Evolutionary conservation across 1,139 yeast genomes (phyloP), one percentile per base, ranked within the genome.

Genomic region (Yamadazyma aaseri): DNA sequence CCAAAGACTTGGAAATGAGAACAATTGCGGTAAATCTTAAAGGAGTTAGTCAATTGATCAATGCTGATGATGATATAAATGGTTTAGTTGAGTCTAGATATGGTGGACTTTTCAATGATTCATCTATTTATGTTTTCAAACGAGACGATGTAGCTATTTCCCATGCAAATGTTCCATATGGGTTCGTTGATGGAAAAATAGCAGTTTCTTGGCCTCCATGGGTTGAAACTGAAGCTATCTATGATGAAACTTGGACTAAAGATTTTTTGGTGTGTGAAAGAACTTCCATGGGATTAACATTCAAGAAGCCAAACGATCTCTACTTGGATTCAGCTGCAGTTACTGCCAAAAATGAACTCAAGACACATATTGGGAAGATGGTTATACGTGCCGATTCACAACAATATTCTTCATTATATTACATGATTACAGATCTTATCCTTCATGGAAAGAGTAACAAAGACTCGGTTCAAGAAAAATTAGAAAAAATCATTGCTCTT

Each of bases 191-290:
- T 39, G 33, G 47, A 1, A 43, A 41, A 11, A 37, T 53, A 5
- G 51, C 53, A 10, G 45, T 46, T 6, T 47, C 47, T 28, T 86
- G 96, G 96, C 92, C 95, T 1, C 95, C 96, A 1, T 83, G 92
- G 87, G 58, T 87, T 22, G 86, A 83, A 39, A 50, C 56, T 32
- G 97, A 90, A 53, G 71, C 83, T 40, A 80, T 89, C 44, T 84
- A 84, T 49, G 84, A 85, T 36, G 73, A 79, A n/a, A 55, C 71
- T 0, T 68, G 81, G 48, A 58, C 82, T 31, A 60, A 66, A 25
- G 63, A 71, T 18, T 75, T 80, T 35, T 68, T 82, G 39, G 73
- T 89, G 17, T 71, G 83, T 26, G 80, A 81, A 38, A 73, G 76
- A 36, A 73, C 84, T 2, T 73, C 92, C 0, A 70, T 79, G 44